Evolutionary conservation across 345 rosid genomes (phyloP), one percentile per base, ranked within the genome.

Genomic region (Gossypium raimondii): DNA sequence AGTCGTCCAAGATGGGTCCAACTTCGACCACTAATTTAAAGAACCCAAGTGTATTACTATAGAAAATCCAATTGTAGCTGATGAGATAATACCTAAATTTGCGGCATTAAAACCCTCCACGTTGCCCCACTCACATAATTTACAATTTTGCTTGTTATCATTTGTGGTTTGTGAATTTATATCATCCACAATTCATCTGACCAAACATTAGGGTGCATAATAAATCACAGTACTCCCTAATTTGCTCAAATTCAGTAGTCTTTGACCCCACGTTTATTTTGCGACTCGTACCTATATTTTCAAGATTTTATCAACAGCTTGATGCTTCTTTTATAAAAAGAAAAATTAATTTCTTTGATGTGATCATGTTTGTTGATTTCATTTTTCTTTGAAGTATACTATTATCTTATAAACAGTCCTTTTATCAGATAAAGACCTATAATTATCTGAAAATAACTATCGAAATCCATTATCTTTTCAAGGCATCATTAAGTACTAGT

Each of bases 131-230:
- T 45, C 17, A 67, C 17, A 48, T 48, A 47, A 25, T 11, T 59
- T 24, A 22, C 13, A 22, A 2, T 57, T 18, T 12, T 57, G 22
- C 29, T 34, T 34, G 0, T 20, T 55, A 55, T 55, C 22, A 55
- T 18, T n/a, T 55, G 59, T 55, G 24, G 59, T 55, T 55, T 55
- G 25, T n/a, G 4, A 18, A 55, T 55, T 55, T 55, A 18, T n/a
- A 51, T 10, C 16, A 50, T 13, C 43, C 72, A 25, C 60, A 51
- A 0, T 29, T n/a, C 61, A 24, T 11, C 61, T 70, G n/a, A 70
- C 61, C 73, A 25, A 52, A 52, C 12, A 27, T 52, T 27, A 70
- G 10, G 73, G 73, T 52, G 60, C 73, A 2, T 69, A 12, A 59
- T 69, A 59, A 59, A 25, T 59, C 38, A 11, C 22, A 51, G 10